phyloP scores from a whole-genome alignment of 2,329 filamentous ascomycete species.

The Sporothrix protearum region DNA sequence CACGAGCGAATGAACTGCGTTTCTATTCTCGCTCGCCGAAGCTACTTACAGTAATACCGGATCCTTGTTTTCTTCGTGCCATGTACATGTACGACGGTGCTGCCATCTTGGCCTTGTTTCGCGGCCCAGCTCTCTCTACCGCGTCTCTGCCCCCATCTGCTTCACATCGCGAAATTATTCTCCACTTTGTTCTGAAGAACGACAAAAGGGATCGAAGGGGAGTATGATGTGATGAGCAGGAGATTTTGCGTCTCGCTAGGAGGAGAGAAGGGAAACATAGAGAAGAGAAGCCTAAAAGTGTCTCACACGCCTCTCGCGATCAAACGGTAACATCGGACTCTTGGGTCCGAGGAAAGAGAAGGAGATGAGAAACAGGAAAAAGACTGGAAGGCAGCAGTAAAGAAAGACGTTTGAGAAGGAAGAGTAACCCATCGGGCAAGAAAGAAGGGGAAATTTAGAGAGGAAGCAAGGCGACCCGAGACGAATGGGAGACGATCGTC shows the following conservation, averaged over 20 bases:
- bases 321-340: background rate
- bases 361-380: background rate
- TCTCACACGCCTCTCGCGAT: slow-evolving; percentile 1
- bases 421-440: background rate
- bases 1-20: no score
- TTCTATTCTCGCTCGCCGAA: no score
- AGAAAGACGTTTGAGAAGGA: background rate
- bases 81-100: no score
- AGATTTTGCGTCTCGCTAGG: background rate
- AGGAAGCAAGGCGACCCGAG: background rate
- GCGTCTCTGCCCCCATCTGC: background rate
- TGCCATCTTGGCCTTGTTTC: background rate
- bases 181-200: background rate
- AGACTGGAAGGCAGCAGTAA: background rate
- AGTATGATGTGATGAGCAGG: background rate
- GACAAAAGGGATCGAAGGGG: background rate
- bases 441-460: background rate
- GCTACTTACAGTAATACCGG: no score
- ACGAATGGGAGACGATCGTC: background rate
- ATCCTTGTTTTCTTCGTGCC: no score
- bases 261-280: background rate
- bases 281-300: background rate
- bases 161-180: background rate
- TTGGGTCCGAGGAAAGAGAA: background rate
- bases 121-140: background rate